These are phyloP conservation scores for Dictyophora rubrovolvata DNA, from an alignment of 768 basidiomycete genomes.

Conservation along the genomic window DNA sequence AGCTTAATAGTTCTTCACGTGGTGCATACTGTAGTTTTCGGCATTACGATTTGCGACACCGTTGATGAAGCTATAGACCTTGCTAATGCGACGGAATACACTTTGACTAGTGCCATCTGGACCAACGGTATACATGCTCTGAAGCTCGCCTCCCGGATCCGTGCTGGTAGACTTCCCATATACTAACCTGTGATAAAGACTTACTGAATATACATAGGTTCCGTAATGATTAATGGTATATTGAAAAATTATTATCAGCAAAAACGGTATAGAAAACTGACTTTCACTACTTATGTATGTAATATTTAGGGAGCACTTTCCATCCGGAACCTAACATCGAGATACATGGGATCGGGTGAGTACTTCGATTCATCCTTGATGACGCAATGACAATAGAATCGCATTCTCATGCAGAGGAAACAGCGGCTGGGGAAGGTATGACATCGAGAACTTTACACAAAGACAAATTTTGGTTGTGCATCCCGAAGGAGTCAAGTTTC, in stretches of 20 bases:
- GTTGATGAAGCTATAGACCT: slow-evolving; percentile 45
- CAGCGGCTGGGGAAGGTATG: slow-evolving; percentile 43
- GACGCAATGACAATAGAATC: too few relatives aligned
- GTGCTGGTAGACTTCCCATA: slow-evolving; percentile 27
- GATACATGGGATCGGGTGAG: slow-evolving; percentile 37
- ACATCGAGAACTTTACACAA: slow-evolving; percentile 41
- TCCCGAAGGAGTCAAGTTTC: slow-evolving; percentile 17
- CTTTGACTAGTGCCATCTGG: slow-evolving; percentile 44
- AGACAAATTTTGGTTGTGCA: slow-evolving; percentile 33
- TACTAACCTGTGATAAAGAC: not conserved
- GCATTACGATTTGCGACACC: slow-evolving; percentile 34
- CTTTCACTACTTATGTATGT: not conserved
- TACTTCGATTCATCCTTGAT: slow-evolving; percentile 2
- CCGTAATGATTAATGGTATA: slow-evolving; percentile 9
- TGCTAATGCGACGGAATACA: slow-evolving; percentile 45
- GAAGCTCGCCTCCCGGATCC: slow-evolving; percentile 36
- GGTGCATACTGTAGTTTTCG: slow-evolving; percentile 25
- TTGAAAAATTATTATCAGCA: slow-evolving; percentile 36
- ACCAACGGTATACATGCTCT: slow-evolving; percentile 32
- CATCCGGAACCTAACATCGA: slow-evolving; percentile 32
- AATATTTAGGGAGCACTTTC: slow-evolving; percentile 36
- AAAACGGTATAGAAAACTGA: slow-evolving; percentile 26
- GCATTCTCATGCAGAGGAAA: slow-evolving; percentile 15
- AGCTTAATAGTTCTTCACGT: not conserved
- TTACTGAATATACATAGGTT: not conserved